Evolutionary conservation across 352 stramenopile species (phyloP).

Genomic region (Globisporangium iwayamae): DNA sequence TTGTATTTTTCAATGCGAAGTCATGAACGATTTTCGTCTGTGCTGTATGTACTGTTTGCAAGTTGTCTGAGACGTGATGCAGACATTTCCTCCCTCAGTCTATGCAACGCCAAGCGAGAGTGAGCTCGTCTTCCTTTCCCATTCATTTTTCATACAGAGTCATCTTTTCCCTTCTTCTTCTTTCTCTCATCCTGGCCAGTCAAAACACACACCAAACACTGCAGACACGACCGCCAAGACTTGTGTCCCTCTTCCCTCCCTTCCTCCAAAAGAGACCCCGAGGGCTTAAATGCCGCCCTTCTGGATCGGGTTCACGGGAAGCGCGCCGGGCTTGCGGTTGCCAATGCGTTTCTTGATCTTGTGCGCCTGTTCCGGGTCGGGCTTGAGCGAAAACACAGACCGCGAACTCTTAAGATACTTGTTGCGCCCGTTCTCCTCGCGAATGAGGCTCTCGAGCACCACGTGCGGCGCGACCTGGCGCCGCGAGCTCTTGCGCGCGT

Average conservation of each 20-base stretch:
- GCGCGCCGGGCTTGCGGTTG: slow-evolving; percentile 52
- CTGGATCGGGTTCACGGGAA: slow-evolving; percentile 61
- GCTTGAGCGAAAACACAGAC: slow-evolving; percentile 64
- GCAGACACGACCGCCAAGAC: neutral
- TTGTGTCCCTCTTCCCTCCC: neutral
- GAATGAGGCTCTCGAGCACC: slow-evolving; percentile 78
- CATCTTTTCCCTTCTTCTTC: neutral
- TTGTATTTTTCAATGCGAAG: no score
- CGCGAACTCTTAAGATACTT: slow-evolving; percentile 84
- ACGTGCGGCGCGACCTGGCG: slow-evolving; percentile 66
- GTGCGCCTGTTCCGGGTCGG: slow-evolving; percentile 69
- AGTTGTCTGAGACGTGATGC: no score
- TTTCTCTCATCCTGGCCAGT: neutral
- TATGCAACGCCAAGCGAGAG: no score
- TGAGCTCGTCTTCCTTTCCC: neutral
- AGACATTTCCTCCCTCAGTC: no score
- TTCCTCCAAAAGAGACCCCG: neutral
- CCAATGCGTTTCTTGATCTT: slow-evolving; percentile 79
- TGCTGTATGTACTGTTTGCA: no score
- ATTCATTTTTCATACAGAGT: slow-evolving; percentile 1
- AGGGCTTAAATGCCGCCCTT: slow-evolving; percentile 52
- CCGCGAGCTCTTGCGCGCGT: slow-evolving; percentile 53
- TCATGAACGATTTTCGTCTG: no score
- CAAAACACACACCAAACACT: neutral
- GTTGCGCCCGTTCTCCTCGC: slow-evolving; percentile 73